These are phyloP conservation scores for Trypanosoma platydactyli DNA, from an alignment of 208 protist genomes.

Conservation along the genomic window DNA sequence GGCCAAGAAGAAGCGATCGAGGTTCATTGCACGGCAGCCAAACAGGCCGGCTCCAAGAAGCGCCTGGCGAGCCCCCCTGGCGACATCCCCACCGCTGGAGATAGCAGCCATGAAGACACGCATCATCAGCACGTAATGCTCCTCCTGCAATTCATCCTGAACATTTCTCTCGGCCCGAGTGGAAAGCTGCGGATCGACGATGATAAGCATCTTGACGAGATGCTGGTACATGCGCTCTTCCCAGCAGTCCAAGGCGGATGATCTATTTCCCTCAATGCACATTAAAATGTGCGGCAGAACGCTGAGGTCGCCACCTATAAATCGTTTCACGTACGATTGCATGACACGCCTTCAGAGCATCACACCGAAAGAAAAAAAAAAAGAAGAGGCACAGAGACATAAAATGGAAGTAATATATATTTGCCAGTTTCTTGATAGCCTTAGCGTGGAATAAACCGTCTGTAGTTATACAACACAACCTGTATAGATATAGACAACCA, in stretches of 20 bases:
- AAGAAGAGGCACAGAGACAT: background rate
- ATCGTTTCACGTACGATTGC: constrained; percentile 31
- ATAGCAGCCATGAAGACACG: constrained; percentile 39
- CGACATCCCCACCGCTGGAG: constrained; percentile 14
- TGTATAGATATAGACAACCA: too few species aligned
- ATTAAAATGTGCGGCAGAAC: constrained; percentile 42
- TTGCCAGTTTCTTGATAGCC: background rate
- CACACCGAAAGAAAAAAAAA: background rate
- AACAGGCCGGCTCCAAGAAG: constrained; percentile 37
- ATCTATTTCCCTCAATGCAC: constrained; percentile 30
- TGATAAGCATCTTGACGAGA: constrained; percentile 38
- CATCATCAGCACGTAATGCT: constrained; percentile 34
- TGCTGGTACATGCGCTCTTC: constrained; percentile 18
- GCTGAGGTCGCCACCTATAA: constrained; percentile 38
- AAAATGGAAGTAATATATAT: background rate
- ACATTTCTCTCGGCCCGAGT: too few species aligned
- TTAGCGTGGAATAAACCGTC: too few species aligned
- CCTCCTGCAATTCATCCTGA: background rate
- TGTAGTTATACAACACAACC: too few species aligned
- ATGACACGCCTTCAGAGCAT: constrained; percentile 17
- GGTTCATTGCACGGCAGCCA: constrained; percentile 39
- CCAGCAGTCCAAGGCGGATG: background rate
- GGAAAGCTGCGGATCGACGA: constrained; percentile 29
- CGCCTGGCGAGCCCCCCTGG: constrained; percentile 21
- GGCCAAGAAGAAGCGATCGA: constrained; percentile 60